phyloP scores from a whole-genome alignment of 345 rosid species.

The Leavenworthia alabamica region DNA sequence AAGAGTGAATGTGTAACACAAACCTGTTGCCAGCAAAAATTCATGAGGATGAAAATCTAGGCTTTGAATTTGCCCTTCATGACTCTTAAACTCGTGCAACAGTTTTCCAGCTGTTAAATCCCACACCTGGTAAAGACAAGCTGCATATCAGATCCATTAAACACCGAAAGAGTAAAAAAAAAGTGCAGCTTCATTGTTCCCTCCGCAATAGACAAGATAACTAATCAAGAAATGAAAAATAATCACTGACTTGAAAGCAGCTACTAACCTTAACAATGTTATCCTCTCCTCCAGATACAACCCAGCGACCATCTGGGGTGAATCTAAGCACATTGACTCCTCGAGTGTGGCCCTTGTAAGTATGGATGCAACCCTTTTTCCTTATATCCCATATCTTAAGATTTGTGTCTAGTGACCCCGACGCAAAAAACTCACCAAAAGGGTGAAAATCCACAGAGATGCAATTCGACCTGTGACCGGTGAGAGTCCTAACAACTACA shows the following conservation, averaged over 20 bases:
- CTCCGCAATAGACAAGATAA: background rate
- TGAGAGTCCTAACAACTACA: conserved; percentile 87
- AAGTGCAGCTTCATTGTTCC: background rate
- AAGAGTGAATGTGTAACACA: conserved; percentile 2
- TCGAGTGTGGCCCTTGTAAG: conserved; percentile 97
- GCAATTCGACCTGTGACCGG: conserved; percentile 97
- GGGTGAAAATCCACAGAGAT: conserved; percentile 96
- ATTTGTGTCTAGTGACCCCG: conserved; percentile 95
- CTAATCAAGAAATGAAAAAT: background rate
- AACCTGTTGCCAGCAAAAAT: conserved; percentile 93
- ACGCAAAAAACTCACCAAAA: conserved; percentile 97
- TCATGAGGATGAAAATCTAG: conserved; percentile 98
- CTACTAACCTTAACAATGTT: conserved; percentile 74
- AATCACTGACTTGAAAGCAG: background rate
- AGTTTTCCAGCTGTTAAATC: conserved; percentile 98
- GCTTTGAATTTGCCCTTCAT: conserved; percentile 93
- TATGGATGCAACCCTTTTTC: conserved; percentile 94
- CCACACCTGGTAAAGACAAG: conserved; percentile 61
- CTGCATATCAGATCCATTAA: conserved; percentile 8
- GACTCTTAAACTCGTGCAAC: conserved; percentile 82
- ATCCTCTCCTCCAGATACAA: conserved; percentile 99
- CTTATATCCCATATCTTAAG: conserved; percentile 99
- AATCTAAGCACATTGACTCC: conserved; percentile 97
- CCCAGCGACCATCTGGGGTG: conserved; percentile 99
- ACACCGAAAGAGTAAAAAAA: background rate